These are phyloP conservation scores for Colletotrichum karsti DNA, from an alignment of 2,329 filamentous ascomycete species.

Conservation along the genomic window DNA sequence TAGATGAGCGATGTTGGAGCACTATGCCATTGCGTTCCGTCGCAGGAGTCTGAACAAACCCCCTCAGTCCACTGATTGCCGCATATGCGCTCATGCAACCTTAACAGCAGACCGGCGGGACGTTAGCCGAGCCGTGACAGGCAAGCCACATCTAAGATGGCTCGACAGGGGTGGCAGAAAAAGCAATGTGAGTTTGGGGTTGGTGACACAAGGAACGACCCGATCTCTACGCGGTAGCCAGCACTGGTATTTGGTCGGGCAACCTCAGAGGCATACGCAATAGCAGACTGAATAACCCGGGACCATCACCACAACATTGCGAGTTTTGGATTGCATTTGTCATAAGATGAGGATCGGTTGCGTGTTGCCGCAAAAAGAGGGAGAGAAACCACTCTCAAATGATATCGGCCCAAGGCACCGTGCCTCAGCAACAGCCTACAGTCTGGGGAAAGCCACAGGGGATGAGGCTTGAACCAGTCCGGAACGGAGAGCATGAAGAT, in stretches of 20 bases:
- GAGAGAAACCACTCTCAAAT: neutral
- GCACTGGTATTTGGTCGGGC: neutral
- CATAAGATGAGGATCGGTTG: neutral
- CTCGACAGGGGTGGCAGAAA: neutral
- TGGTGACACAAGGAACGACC: neutral
- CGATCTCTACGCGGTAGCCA: neutral
- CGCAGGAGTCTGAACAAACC: neutral
- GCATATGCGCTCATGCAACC: constrained; percentile 13
- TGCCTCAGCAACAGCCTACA: neutral
- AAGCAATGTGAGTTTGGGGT: constrained; percentile 12
- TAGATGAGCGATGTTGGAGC: neutral
- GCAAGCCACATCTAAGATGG: neutral
- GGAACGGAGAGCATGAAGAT: neutral
- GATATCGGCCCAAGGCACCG: neutral
- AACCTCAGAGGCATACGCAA: neutral
- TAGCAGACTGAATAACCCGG: neutral
- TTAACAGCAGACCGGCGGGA: constrained; percentile 16
- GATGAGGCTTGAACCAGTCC: neutral
- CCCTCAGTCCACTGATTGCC: neutral
- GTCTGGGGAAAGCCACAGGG: neutral
- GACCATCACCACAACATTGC: neutral
- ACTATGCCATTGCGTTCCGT: neutral
- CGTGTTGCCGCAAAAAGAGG: too few species aligned
- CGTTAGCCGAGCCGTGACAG: constrained; percentile 7
- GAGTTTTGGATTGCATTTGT: neutral